Conservation (phyloP, 2,329 filamentous ascomycete genomes). For the Reticulascus tulasneorum region DNA sequence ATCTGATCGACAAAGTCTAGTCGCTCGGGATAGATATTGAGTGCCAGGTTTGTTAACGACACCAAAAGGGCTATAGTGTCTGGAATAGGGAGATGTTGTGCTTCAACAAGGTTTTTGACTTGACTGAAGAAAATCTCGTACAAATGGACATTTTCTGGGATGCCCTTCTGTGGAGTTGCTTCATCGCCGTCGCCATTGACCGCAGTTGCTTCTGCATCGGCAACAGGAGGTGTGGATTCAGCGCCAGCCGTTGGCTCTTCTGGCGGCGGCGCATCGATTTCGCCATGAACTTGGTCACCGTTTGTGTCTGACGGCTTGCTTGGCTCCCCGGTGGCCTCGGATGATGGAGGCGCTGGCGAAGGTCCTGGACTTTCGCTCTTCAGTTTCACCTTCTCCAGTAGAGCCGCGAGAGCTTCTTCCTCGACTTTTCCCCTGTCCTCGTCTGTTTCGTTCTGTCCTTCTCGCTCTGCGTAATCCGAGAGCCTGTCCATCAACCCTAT, state of each 20-base stretch:
- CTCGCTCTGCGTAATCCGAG: slow-evolving; percentile 89
- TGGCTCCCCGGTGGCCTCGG: slow-evolving; percentile 2
- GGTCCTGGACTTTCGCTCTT: slow-evolving; percentile 38
- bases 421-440: slow-evolving; percentile 75
- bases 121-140: slow-evolving; percentile 98
- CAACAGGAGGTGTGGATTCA: slow-evolving; percentile 38
- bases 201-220: slow-evolving; percentile 44
- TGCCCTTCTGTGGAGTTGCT: slow-evolving; percentile 41
- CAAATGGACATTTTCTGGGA: slow-evolving; percentile 76
- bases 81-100: slow-evolving; percentile 85
- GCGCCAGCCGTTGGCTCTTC: slow-evolving; percentile 28
- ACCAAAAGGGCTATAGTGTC: slow-evolving; percentile 91
- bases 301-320: slow-evolving; percentile 15
- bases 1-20: slow-evolving; percentile 96
- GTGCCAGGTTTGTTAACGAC: slow-evolving; percentile 87
- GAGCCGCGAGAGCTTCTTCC: slow-evolving; percentile 72
- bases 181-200: slow-evolving; percentile 36
- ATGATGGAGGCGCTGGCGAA: slow-evolving; percentile 15
- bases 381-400: slow-evolving; percentile 76
- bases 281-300: slow-evolving; percentile 5
- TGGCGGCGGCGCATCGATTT: slow-evolving; percentile 6
- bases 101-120: slow-evolving; percentile 88
- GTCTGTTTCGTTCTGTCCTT: slow-evolving; percentile 66
- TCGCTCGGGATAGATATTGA: slow-evolving; percentile 91
- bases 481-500: slow-evolving; percentile 96